Evolutionary conservation across 139 green algal genomes (phyloP), one percentile per base, ranked within the genome.

Genomic region (Closterium sp.): DNA sequence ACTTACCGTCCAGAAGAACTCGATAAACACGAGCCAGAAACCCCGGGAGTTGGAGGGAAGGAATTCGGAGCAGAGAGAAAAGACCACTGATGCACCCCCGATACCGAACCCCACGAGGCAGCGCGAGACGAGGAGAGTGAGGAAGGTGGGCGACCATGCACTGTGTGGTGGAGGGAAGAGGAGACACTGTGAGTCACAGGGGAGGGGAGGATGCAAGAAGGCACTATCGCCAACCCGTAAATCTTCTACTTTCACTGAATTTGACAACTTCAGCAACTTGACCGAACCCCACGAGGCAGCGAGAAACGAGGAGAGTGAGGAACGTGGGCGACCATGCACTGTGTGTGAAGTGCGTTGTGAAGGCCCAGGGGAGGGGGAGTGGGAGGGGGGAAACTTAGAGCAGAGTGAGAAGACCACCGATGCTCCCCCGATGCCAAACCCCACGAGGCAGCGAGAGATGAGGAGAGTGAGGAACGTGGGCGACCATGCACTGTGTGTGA

Each of bases 1-100:
- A 87, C 89, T 91, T 29, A 97, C 84, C 27, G 96, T 98, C 97
- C 97, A 98, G 79, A 96, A 96, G 11, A 94, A 86, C 86, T 98
- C 95, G 42, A 98, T 92, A 9, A 94, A 70, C 4, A 97, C 92
- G 27, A 97, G 90, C 94, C 94, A 96, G 19, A 91, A 90, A 17
- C 96, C 97, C 22, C 97, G 94, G 22, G 89, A 73, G n/a, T 31
- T 32, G 13, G 92, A 93, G 17, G 92, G 92, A 22, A 95, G 70
- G 50, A 95, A 95, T 19, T 95, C 92, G 22, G 86, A 87, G 87
- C 30, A 95, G 9, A 95, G 92, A 34, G 92, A 95, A 29, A 95
- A 95, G 32, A 93, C 86, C 9, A 93, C 87, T 1, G 87, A 32
- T 28, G 90, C 85, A 91, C 86, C 86, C 13, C 38, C 38, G 13